These are phyloP conservation scores for Tulasnella sp. DNA, from an alignment of 768 basidiomycete genomes.

Conservation along the genomic window DNA sequence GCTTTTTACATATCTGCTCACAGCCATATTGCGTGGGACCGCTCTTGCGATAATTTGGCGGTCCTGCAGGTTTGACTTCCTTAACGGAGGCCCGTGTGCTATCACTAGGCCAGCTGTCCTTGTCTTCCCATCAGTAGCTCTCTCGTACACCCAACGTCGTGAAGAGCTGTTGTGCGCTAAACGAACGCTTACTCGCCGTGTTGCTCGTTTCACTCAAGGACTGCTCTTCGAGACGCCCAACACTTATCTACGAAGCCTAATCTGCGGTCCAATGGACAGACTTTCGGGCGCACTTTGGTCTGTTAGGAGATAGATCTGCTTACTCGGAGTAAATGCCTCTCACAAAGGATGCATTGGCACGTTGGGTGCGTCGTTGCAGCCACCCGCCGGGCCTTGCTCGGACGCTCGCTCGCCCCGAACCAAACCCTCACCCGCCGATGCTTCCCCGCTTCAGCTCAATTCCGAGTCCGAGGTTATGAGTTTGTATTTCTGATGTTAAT, in stretches of 20 bases:
- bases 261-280: background rate
- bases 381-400: conserved; percentile 7
- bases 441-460: conserved; percentile 5
- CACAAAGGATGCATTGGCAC: background rate
- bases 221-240: background rate
- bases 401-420: background rate
- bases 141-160: background rate
- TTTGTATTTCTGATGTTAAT: background rate
- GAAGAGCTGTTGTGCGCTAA: background rate
- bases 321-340: background rate
- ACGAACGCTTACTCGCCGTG: background rate
- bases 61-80: conserved; percentile 11
- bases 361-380: background rate
- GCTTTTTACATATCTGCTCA: background rate
- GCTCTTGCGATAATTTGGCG: conserved; percentile 15
- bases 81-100: background rate
- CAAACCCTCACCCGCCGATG: background rate
- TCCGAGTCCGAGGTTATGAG: conserved; percentile 6
- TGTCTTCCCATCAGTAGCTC: background rate
- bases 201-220: background rate
- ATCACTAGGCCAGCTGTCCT: background rate
- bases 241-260: background rate
- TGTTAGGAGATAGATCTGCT: background rate
- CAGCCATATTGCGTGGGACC: background rate
- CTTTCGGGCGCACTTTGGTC: background rate